Percentiles rank a stretch among this genome's conserved stretches.
Evolutionary conservation across 2,329 filamentous ascomycete species (phyloP).

Genomic region (Sclerotinia borealis): DNA sequence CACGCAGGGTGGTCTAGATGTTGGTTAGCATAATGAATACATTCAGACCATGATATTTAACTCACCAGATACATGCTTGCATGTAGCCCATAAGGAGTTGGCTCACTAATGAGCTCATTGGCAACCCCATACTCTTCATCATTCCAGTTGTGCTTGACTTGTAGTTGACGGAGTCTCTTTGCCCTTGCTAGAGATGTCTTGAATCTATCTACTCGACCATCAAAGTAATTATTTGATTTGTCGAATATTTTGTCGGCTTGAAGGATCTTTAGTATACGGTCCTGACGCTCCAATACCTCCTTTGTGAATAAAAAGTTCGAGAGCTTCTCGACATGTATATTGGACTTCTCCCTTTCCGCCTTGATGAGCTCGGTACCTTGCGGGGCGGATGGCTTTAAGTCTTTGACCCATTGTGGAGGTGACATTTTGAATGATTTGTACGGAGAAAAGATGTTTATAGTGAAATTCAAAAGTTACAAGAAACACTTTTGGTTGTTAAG

Average conservation of each 20-base stretch:
- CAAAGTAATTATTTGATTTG: constrained; percentile 72
- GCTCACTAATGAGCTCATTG: constrained; percentile 65
- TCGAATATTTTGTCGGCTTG: constrained; percentile 65
- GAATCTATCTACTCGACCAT: constrained; percentile 62
- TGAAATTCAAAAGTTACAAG: not conserved
- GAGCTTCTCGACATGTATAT: constrained; percentile 60
- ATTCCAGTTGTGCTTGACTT: constrained; percentile 61
- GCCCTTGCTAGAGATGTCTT: constrained; percentile 62
- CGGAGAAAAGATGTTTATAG: not conserved
- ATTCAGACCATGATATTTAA: not conserved
- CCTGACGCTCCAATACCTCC: constrained; percentile 54
- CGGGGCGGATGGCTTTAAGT: constrained; percentile 57
- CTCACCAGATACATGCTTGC: constrained; percentile 60
- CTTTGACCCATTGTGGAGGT: constrained; percentile 54
- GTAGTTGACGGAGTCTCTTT: constrained; percentile 63
- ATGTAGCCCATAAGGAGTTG: constrained; percentile 68
- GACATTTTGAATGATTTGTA: constrained; percentile 24
- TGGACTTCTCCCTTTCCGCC: constrained; percentile 62
- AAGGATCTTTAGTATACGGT: constrained; percentile 57
- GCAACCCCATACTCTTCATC: constrained; percentile 58
- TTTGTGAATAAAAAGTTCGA: constrained; percentile 64
- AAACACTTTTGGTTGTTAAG: not conserved
- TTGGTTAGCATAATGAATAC: not conserved
- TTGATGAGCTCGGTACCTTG: constrained; percentile 64
- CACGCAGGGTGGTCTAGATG: constrained; percentile 56